A percentile compares a stretch with the other conserved stretches of the same genome.
Conservation (phyloP, 768 basidiomycete genomes). For the Rhodotorula paludigena region DNA sequence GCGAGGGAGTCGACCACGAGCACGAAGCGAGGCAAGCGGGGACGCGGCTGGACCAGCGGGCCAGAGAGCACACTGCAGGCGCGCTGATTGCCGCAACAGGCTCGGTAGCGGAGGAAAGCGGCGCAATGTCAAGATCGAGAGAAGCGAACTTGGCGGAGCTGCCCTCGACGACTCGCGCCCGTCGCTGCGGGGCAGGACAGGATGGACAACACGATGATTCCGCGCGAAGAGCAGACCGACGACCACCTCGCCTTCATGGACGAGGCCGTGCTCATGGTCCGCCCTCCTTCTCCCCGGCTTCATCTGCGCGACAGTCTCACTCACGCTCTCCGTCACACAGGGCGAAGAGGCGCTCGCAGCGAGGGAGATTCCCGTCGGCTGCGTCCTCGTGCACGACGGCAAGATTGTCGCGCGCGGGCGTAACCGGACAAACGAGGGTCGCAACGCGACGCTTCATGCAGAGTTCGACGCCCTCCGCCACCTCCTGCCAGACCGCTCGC, state of each 20-base stretch:
- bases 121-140: too few relatives aligned
- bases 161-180: too few relatives aligned
- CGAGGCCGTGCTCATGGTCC: conserved; percentile 74
- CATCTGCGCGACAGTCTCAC: background rate
- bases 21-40: too few relatives aligned
- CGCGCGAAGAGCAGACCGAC: conserved; percentile 45
- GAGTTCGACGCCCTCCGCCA: conserved; percentile 93
- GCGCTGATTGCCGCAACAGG: too few relatives aligned
- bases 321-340: conserved; percentile 28
- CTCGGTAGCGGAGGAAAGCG: too few relatives aligned
- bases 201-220: conserved; percentile 39
- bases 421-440: conserved; percentile 88
- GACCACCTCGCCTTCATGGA: conserved; percentile 64
- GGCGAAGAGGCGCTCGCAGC: conserved; percentile 69
- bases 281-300: background rate
- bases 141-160: too few relatives aligned
- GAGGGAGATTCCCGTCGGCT: conserved; percentile 92
- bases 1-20: too few relatives aligned
- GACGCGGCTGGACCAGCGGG: too few relatives aligned
- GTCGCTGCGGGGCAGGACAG: too few relatives aligned
- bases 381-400: conserved; percentile 81
- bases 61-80: too few relatives aligned
- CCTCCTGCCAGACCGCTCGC: conserved; percentile 60
- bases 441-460: conserved; percentile 93
- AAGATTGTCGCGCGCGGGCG: conserved; percentile 74